Conservation (phyloP, 257 asterid species). For the Oldenlandia corymbosa region DNA sequence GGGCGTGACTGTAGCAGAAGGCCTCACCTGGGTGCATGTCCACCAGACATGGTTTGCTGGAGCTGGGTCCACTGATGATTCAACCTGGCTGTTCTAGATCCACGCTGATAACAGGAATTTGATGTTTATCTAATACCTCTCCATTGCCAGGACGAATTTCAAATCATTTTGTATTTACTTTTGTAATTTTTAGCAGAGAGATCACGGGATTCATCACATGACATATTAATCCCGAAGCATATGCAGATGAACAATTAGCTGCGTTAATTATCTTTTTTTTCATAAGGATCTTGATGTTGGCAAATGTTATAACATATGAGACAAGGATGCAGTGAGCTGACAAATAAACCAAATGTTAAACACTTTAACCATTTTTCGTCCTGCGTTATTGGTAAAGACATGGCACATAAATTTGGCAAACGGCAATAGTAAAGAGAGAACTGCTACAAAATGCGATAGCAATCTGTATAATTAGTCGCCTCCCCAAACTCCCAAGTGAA, state of each 20-base stretch:
- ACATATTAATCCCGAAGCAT: constrained; percentile 4
- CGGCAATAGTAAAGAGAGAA: too few relatives aligned
- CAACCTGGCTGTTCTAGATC: constrained; percentile 51
- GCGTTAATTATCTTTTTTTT: too few relatives aligned
- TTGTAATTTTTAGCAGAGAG: background rate
- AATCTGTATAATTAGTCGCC: too few relatives aligned
- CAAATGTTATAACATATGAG: too few relatives aligned
- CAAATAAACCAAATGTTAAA: too few relatives aligned
- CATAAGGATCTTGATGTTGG: too few relatives aligned
- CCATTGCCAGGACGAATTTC: background rate
- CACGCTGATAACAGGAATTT: background rate
- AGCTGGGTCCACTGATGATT: constrained; percentile 32
- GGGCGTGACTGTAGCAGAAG: constrained; percentile 61
- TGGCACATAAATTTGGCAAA: too few relatives aligned
- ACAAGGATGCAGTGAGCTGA: too few relatives aligned
- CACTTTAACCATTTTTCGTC: too few relatives aligned
- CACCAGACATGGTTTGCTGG: constrained; percentile 86
- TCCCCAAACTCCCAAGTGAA: too few relatives aligned
- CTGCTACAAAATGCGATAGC: too few relatives aligned
- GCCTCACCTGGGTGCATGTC: constrained; percentile 69
- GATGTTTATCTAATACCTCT: background rate
- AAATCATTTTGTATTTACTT: background rate
- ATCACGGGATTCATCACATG: background rate
- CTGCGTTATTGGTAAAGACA: too few relatives aligned
- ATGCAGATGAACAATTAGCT: constrained; percentile 1